These are phyloP conservation scores for Casaregolazyma lundiana DNA, from an alignment of 1,139 yeast genomes.

Conservation along the genomic window DNA sequence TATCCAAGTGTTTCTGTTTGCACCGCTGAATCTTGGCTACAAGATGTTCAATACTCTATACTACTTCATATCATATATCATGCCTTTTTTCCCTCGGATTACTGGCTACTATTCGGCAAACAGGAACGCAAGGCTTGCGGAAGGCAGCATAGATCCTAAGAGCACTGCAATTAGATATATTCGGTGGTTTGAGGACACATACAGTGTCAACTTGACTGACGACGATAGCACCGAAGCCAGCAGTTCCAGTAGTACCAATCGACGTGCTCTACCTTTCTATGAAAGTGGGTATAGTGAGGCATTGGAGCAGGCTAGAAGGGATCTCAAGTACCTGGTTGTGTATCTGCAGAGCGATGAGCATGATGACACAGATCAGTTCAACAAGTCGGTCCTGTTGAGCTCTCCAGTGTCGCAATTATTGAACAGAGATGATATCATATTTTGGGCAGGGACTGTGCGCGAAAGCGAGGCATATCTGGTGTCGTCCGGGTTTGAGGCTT, in stretches of 20 bases:
- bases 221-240: neutral
- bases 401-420: slow-evolving; percentile 50
- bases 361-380: slow-evolving; percentile 55
- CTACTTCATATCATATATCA: slow-evolving; percentile 30
- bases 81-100: slow-evolving; percentile 35
- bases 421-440: slow-evolving; percentile 46
- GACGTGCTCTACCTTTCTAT: slow-evolving; percentile 37
- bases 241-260: slow-evolving; percentile 2
- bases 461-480: slow-evolving; percentile 82
- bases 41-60: slow-evolving; percentile 29
- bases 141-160: slow-evolving; percentile 35
- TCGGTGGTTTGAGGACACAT: slow-evolving; percentile 37
- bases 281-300: slow-evolving; percentile 80
- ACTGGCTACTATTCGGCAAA: slow-evolving; percentile 37
- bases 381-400: slow-evolving; percentile 52
- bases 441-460: slow-evolving; percentile 88
- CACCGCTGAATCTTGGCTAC: slow-evolving; percentile 33
- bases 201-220: slow-evolving; percentile 21
- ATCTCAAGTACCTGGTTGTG: slow-evolving; percentile 66
- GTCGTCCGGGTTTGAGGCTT: slow-evolving; percentile 67
- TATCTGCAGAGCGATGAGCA: slow-evolving; percentile 71
- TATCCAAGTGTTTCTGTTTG: slow-evolving; percentile 28
- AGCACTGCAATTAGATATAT: slow-evolving; percentile 39
- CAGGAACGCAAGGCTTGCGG: slow-evolving; percentile 32
- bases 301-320: slow-evolving; percentile 57